These are phyloP conservation scores for Thalassiosira hispida DNA, from an alignment of 352 stramenopile genomes.

Conservation along the genomic window DNA sequence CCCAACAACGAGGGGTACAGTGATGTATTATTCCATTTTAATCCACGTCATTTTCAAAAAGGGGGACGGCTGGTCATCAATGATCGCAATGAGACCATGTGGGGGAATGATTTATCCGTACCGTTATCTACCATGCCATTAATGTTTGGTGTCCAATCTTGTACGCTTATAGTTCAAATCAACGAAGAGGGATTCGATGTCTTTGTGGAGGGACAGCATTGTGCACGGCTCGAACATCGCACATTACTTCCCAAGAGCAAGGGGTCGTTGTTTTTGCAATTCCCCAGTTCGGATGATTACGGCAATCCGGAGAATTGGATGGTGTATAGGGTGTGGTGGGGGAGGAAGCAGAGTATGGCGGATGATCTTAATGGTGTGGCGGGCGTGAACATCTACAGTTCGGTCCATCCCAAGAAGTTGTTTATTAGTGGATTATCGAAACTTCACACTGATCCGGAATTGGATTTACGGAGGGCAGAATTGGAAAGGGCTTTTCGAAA, in stretches of 20 bases:
- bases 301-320: conserved; percentile 76
- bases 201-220: conserved; percentile 77
- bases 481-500: conserved; percentile 82
- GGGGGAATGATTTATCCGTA: conserved; percentile 72
- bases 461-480: conserved; percentile 75
- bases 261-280: conserved; percentile 70
- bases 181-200: conserved; percentile 81
- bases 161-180: conserved; percentile 80
- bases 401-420: conserved; percentile 76
- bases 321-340: conserved; percentile 83
- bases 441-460: conserved; percentile 60
- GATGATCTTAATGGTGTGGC: conserved; percentile 57
- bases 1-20: conserved; percentile 66
- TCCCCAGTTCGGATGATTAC: conserved; percentile 79
- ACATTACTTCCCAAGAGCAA: conserved; percentile 48
- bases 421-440: conserved; percentile 75
- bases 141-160: conserved; percentile 73
- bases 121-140: conserved; percentile 74
- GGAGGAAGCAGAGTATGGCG: conserved; percentile 68
- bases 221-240: conserved; percentile 75
- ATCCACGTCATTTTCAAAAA: conserved; percentile 74
- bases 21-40: conserved; percentile 82
- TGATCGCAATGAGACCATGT: conserved; percentile 76
- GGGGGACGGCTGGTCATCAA: conserved; percentile 82
- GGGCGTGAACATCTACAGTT: conserved; percentile 71